Evolutionary conservation across 495 filamentous ascomycete genomes (phyloP).

Genomic region (Lasiosphaeris hirsuta): DNA sequence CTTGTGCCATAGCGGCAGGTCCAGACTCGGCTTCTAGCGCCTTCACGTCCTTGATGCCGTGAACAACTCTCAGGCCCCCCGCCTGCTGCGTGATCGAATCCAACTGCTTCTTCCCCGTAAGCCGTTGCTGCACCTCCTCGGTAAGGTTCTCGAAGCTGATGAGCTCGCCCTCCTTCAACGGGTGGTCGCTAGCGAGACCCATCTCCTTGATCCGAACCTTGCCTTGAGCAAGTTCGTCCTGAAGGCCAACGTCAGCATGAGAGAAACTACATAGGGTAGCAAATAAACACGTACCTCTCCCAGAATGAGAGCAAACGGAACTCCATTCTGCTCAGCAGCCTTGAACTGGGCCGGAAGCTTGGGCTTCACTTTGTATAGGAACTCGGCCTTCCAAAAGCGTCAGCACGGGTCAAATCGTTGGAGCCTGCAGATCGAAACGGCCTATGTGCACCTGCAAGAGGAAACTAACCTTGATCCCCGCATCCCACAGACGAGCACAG

Average conservation of each 20-base stretch:
- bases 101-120: constrained; percentile 38
- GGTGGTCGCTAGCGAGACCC: constrained; percentile 11
- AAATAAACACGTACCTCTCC: constrained; percentile 47
- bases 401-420: neutral
- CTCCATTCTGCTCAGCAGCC: constrained; percentile 58
- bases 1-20: constrained; percentile 11
- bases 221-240: constrained; percentile 69
- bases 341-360: constrained; percentile 79
- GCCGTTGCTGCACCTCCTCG: constrained; percentile 50
- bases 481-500: constrained; percentile 60
- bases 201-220: constrained; percentile 70
- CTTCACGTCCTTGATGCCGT: constrained; percentile 34
- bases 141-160: constrained; percentile 59
- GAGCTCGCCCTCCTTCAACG: constrained; percentile 56
- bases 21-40: constrained; percentile 13
- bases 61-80: constrained; percentile 37
- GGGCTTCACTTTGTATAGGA: constrained; percentile 75
- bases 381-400: constrained; percentile 57
- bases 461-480: constrained; percentile 50
- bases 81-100: constrained; percentile 35
- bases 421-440: neutral
- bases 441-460: neutral
- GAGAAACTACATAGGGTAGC: neutral
- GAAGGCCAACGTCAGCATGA: neutral
- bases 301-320: constrained; percentile 76